phyloP scores from a whole-genome alignment of 1,139 yeast species.

The Meyerozyma sp. region DNA sequence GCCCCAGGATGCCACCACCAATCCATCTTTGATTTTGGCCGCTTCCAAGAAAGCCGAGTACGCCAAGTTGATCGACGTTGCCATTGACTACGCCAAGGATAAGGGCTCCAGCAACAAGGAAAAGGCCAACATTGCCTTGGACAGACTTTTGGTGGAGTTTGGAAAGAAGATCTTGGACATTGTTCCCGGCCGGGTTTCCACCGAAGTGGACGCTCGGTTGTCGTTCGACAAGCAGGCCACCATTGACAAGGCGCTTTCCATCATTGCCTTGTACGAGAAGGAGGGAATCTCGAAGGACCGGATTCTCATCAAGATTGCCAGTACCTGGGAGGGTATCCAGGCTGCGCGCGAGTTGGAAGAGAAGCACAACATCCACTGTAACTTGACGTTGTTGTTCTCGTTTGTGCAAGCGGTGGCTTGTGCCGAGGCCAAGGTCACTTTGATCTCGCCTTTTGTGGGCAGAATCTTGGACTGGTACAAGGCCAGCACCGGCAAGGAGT shows the following conservation, averaged over 20 bases:
- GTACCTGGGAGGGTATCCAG: conserved; percentile 99
- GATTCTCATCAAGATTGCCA: conserved; percentile 91
- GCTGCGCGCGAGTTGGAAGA: conserved; percentile 95
- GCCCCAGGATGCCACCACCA: conserved; percentile 99
- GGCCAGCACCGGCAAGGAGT: conserved; percentile 86
- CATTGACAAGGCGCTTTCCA: conserved; percentile 82
- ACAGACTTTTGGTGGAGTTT: conserved; percentile 89
- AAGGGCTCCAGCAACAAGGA: conserved; percentile 46
- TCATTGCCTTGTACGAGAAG: conserved; percentile 78
- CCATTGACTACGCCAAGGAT: conserved; percentile 80
- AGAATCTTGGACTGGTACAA: conserved; percentile 99
- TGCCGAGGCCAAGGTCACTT: conserved; percentile 95
- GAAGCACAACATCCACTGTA: conserved; percentile 88
- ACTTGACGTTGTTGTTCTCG: conserved; percentile 92
- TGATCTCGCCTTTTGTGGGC: conserved; percentile 98
- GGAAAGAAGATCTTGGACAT: conserved; percentile 90
- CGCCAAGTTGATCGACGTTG: conserved; percentile 83
- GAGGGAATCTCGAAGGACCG: conserved; percentile 85
- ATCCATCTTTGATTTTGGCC: conserved; percentile 95
- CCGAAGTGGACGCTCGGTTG: conserved; percentile 98
- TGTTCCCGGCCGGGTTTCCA: conserved; percentile 98
- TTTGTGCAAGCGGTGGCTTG: conserved; percentile 97
- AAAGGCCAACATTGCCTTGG: conserved; percentile 74
- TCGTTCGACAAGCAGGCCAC: conserved; percentile 94
- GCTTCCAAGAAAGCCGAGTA: conserved; percentile 90